These are phyloP conservation scores for Colletotrichum lupini DNA, from an alignment of 2,329 filamentous ascomycete genomes.

Conservation along the genomic window DNA sequence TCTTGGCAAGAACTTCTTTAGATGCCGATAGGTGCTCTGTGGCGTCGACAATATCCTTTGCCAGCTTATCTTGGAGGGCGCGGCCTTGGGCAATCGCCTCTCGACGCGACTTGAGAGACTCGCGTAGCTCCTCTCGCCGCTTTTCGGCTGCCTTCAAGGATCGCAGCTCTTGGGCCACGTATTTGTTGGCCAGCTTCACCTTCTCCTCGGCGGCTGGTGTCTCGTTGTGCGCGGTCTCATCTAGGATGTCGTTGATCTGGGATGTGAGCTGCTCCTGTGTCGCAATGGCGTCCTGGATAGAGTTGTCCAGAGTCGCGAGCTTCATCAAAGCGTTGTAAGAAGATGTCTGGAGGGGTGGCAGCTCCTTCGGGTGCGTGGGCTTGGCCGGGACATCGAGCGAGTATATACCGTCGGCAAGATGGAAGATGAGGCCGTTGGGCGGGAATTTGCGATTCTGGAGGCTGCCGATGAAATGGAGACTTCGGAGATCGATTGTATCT, in stretches of 20 bases:
- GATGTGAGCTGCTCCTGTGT: slow-evolving; percentile 78
- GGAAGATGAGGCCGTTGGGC: slow-evolving; percentile 84
- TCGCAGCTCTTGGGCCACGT: slow-evolving; percentile 73
- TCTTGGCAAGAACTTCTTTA: slow-evolving; percentile 64
- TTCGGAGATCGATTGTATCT: slow-evolving; percentile 75
- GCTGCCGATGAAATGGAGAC: slow-evolving; percentile 81
- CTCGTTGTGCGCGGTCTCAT: slow-evolving; percentile 52
- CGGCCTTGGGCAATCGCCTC: slow-evolving; percentile 75
- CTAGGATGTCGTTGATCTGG: slow-evolving; percentile 77
- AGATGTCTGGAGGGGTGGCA: slow-evolving; percentile 69
- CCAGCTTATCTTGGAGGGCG: slow-evolving; percentile 66
- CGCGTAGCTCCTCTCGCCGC: slow-evolving; percentile 74
- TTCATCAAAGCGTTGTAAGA: slow-evolving; percentile 92
- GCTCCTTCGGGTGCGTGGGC: slow-evolving; percentile 62
- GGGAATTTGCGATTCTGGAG: slow-evolving; percentile 79
- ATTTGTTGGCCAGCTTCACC: slow-evolving; percentile 59
- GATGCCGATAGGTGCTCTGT: slow-evolving; percentile 68
- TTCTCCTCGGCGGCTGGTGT: slow-evolving; percentile 62
- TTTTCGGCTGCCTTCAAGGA: slow-evolving; percentile 71
- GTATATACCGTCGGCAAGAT: slow-evolving; percentile 88
- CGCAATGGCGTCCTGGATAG: slow-evolving; percentile 87
- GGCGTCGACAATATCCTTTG: slow-evolving; percentile 71
- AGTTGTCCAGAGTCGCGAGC: slow-evolving; percentile 87
- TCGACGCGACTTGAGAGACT: slow-evolving; percentile 73
- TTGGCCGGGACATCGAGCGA: slow-evolving; percentile 75